A percentile compares a stretch with the other conserved stretches of the same genome.
Conservation (phyloP, 305 asterid genomes). For the Rubia tinctorum region DNA sequence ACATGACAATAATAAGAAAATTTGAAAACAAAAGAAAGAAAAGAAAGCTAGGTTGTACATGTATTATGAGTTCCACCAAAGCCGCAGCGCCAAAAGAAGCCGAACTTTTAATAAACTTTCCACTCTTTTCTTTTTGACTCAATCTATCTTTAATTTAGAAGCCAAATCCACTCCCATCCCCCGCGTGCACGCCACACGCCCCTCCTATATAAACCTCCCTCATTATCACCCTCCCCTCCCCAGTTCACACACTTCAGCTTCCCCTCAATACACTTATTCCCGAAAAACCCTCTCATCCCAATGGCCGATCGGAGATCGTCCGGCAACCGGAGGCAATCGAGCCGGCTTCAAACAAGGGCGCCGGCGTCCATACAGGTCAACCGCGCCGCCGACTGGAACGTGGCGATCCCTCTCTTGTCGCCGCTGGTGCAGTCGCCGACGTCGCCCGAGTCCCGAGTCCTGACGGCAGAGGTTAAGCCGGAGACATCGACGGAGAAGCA, state of each 20-base stretch:
- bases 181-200: constrained; percentile 56
- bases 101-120: constrained; percentile 5
- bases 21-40: background rate
- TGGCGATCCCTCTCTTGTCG: constrained; percentile 69
- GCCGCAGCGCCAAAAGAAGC: constrained; percentile 25
- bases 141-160: constrained; percentile 5
- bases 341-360: constrained; percentile 59
- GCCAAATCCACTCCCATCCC: background rate
- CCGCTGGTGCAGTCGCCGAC: constrained; percentile 74
- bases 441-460: constrained; percentile 21
- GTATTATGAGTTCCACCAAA: background rate
- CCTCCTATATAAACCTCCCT: constrained; percentile 30
- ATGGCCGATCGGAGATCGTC: constrained; percentile 39
- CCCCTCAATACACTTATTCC: background rate
- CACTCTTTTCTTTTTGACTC: constrained; percentile 35
- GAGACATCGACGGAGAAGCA: constrained; percentile 8
- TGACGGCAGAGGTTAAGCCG: constrained; percentile 35
- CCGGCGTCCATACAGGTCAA: constrained; percentile 72
- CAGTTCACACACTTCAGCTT: constrained; percentile 17
- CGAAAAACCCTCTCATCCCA: background rate
- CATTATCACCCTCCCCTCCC: background rate
- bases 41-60: background rate
- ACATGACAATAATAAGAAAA: too few species aligned
- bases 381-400: constrained; percentile 64
- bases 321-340: constrained; percentile 42